Base-by-base conservation (phyloP, 2,329 filamentous ascomycete genomes). In the Fusarium nodosum region DNA sequence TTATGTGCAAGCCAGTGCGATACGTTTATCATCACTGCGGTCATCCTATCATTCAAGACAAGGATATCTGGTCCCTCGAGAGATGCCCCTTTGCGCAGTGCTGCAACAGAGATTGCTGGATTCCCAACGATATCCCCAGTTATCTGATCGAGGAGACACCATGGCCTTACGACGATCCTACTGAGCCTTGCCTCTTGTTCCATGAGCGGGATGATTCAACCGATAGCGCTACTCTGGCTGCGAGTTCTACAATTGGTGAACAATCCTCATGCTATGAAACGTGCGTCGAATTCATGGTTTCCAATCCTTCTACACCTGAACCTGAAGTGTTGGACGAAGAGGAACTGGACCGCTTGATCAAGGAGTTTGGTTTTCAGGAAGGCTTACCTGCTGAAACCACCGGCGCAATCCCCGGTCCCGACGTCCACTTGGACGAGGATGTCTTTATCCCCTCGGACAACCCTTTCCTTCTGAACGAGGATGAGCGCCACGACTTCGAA, bases 1-100 rank as follows among this genome's bases (percentile, higher is more conserved):
- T 10, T 3, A 76, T 76, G 73, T 76, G 74, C 42, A 62, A 65
- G 22, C 57, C 69, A 1, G 31, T 74, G 38, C 58, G 63, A 20
- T 76, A 75, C 55, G 53, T 68, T 15, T 66, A 75, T 41, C 68
- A 66, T 7, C n/a, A 28, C n/a, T 76, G 74, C 48, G 56, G 68
- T 3, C 74, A 76, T 38, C 55, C 58, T 4, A 22, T 76, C 18
- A 36, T 59, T 6, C 56, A 60, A 11, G 5, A 38, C 3, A 42
- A 53, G 11, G 12, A 50, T 7, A 16, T 62, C 12, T 74, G 60
- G 64, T 36, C 24, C 4, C 28, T 72, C 11, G 68, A 73, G 26
- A 56, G 33, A 39, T 76, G 74, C 26, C 20, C 7, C 7, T 30
- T 33, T 18, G 73, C 73, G 2, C 9, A 24, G 1, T 12, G 18